These are phyloP conservation scores for Opeltia flavorubescens DNA, from an alignment of 495 filamentous ascomycete species.

Conservation along the genomic window DNA sequence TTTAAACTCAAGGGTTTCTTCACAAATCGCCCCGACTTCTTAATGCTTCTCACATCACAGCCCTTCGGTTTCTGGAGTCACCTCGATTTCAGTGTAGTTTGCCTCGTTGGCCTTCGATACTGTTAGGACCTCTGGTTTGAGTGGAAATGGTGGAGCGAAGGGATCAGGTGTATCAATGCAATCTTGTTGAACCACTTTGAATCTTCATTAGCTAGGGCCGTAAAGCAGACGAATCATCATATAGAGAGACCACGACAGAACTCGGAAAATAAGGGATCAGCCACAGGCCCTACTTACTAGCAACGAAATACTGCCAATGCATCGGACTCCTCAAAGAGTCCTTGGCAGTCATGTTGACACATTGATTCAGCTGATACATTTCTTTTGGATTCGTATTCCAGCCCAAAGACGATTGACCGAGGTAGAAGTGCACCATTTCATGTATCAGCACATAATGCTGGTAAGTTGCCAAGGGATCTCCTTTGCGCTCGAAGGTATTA, in stretches of 20 bases:
- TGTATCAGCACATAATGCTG: conserved; percentile 10
- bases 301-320: conserved; percentile 9
- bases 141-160: conserved; percentile 4
- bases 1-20: no score
- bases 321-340: conserved; percentile 6
- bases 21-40: no score
- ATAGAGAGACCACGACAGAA: background rate
- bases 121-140: background rate
- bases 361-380: conserved; percentile 4
- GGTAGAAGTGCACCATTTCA: conserved; percentile 14
- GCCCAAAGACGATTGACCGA: background rate
- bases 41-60: no score
- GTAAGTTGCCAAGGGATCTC: background rate
- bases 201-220: background rate
- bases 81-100: no score
- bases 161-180: conserved; percentile 5
- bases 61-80: no score
- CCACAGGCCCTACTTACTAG: conserved; percentile 3
- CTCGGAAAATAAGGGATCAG: background rate
- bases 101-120: no score
- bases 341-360: conserved; percentile 1
- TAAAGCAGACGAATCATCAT: background rate
- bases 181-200: conserved; percentile 6
- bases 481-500: background rate
- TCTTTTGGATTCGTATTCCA: background rate